Evolutionary conservation across 2,329 filamentous ascomycete species (phyloP).

Genomic region (Clarireedia hainanense): DNA sequence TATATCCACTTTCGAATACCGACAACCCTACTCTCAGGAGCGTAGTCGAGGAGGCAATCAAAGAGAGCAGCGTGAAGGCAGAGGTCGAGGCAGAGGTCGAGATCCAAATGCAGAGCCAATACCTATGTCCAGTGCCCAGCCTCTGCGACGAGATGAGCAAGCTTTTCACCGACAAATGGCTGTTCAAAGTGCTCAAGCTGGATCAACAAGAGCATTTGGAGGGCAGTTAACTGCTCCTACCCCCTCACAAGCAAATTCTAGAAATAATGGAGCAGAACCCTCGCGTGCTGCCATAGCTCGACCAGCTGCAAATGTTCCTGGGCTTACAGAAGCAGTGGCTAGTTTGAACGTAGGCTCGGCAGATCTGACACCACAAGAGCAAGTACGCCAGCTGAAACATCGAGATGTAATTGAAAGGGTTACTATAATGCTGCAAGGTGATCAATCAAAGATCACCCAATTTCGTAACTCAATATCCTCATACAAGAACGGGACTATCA

Average conservation of each 20-base stretch:
- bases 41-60: conserved; percentile 40
- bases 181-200: conserved; percentile 78
- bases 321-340: background rate
- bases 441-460: conserved; percentile 61
- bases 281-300: conserved; percentile 12
- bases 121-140: conserved; percentile 68
- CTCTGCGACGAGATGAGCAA: conserved; percentile 75
- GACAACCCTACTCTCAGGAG: conserved; percentile 60
- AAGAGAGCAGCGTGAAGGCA: conserved; percentile 33
- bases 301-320: conserved; percentile 8
- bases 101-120: conserved; percentile 82
- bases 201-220: conserved; percentile 74
- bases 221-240: conserved; percentile 58
- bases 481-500: conserved; percentile 62
- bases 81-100: conserved; percentile 56
- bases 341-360: conserved; percentile 39
- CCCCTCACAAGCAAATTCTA: conserved; percentile 33
- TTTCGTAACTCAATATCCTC: conserved; percentile 77
- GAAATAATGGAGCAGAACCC: conserved; percentile 1
- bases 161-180: conserved; percentile 90
- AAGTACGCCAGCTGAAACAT: conserved; percentile 73
- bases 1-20: conserved; percentile 76
- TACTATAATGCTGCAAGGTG: conserved; percentile 69
- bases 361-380: conserved; percentile 64
- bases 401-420: conserved; percentile 81